Percentiles rank a stretch among this genome's conserved stretches.
phyloP scores from a whole-genome alignment of 2,329 filamentous ascomycete species.

The Didymellaceae sp. region DNA sequence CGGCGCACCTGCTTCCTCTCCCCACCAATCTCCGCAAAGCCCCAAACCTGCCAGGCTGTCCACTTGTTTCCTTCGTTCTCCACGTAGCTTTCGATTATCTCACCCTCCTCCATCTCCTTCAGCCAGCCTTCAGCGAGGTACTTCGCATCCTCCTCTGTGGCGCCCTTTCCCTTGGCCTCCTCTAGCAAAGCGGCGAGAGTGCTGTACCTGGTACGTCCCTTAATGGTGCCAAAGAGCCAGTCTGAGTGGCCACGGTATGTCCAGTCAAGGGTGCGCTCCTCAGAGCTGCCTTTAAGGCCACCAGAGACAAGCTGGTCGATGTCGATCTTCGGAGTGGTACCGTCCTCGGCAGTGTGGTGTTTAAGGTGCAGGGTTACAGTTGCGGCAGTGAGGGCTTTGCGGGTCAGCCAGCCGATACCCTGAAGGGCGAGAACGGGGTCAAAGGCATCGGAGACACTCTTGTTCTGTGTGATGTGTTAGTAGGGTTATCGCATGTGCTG shows the following conservation, averaged over 20 bases:
- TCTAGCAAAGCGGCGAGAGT: conserved; percentile 38
- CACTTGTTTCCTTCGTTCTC: conserved; percentile 45
- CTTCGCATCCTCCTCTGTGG: conserved; percentile 31
- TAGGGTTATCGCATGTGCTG: neutral
- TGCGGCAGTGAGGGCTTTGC: conserved; percentile 73
- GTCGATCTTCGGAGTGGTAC: conserved; percentile 64
- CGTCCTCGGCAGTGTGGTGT: conserved; percentile 30
- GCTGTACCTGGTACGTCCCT: conserved; percentile 64
- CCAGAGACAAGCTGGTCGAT: conserved; percentile 75
- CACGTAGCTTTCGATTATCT: conserved; percentile 44
- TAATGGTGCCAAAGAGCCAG: conserved; percentile 78
- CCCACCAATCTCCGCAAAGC: conserved; percentile 40
- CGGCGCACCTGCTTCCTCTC: conserved; percentile 42
- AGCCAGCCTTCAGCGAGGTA: conserved; percentile 40
- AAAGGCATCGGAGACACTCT: conserved; percentile 70
- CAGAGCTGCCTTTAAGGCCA: conserved; percentile 70
- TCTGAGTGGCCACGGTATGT: conserved; percentile 71
- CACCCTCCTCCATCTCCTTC: conserved; percentile 37
- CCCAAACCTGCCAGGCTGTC: conserved; percentile 46
- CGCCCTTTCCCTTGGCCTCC: conserved; percentile 30
- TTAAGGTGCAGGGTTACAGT: conserved; percentile 70
- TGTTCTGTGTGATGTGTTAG: conserved; percentile 65
- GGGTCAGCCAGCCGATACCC: conserved; percentile 66
- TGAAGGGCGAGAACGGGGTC: conserved; percentile 72
- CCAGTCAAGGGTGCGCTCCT: conserved; percentile 65